Conservation (phyloP, 371 early-diverging fungal genomes). For the Apophysomyces ossiformis region DNA sequence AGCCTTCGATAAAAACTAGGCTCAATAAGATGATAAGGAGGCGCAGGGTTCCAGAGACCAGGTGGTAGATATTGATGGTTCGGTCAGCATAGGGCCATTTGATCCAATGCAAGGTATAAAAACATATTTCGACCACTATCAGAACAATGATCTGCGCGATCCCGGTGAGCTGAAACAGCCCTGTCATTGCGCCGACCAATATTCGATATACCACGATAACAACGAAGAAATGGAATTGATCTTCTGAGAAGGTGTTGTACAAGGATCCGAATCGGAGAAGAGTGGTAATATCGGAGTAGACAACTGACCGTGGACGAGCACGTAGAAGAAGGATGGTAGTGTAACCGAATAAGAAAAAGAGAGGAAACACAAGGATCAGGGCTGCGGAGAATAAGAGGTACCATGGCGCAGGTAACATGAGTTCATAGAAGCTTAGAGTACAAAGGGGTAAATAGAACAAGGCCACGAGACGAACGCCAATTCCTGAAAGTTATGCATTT, state of each 20-base stretch:
- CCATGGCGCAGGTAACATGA: conserved; percentile 47
- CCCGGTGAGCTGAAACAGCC: conserved; percentile 39
- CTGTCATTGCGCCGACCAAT: conserved; percentile 42
- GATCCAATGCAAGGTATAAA: conserved; percentile 19
- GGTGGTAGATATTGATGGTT: conserved; percentile 33
- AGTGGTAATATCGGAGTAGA: conserved; percentile 51
- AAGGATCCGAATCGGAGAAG: conserved; percentile 55
- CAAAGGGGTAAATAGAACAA: conserved; percentile 45
- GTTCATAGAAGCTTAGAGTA: conserved; percentile 39
- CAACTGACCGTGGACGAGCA: conserved; percentile 42
- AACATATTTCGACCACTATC: conserved; percentile 29
- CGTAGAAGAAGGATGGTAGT: conserved; percentile 38
- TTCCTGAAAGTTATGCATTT: conserved; percentile 24
- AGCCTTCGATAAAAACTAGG: conserved; percentile 27
- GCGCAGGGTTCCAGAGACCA: conserved; percentile 29
- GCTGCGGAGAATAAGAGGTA: conserved; percentile 37
- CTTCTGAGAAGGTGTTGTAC: conserved; percentile 58
- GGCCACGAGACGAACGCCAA: conserved; percentile 34
- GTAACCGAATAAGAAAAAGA: conserved; percentile 40
- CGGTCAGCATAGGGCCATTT: conserved; percentile 40
- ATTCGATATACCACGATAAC: conserved; percentile 37
- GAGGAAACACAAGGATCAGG: conserved; percentile 35
- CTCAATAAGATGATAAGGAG: conserved; percentile 31
- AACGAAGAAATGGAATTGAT: conserved; percentile 52
- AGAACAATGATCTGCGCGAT: conserved; percentile 43